These are phyloP conservation scores for Rhodotorula toruloides DNA, from an alignment of 768 basidiomycete species.

Conservation along the genomic window DNA sequence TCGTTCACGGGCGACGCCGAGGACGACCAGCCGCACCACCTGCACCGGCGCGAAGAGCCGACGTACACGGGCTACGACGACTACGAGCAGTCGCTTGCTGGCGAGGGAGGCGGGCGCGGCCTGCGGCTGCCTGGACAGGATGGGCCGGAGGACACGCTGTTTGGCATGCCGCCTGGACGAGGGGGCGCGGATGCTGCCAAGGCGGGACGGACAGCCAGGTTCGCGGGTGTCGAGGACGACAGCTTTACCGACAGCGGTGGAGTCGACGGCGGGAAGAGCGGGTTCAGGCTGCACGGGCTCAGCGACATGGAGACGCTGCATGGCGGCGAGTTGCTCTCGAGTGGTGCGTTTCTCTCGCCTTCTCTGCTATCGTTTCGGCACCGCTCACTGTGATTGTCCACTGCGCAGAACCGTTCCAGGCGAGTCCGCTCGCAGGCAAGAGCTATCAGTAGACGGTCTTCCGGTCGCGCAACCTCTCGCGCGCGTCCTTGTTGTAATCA, in stretches of 20 bases:
- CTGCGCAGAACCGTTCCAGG: conserved; percentile 33
- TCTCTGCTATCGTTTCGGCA: background rate
- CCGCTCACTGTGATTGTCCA: too few species aligned
- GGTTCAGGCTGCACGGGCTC: conserved; percentile 30
- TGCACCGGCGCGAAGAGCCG: background rate
- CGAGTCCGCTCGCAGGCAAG: conserved; percentile 31
- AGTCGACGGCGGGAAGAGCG: conserved; percentile 10
- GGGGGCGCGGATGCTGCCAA: background rate
- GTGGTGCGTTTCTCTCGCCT: conserved; percentile 8
- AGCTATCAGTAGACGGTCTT: background rate
- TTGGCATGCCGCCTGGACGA: conserved; percentile 27
- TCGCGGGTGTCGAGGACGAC: conserved; percentile 14
- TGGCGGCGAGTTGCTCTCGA: conserved; percentile 37
- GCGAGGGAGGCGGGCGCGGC: conserved; percentile 1
- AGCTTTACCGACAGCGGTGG: conserved; percentile 19
- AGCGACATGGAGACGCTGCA: conserved; percentile 40
- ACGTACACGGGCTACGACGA: conserved; percentile 3
- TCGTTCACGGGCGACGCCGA: conserved; percentile 10
- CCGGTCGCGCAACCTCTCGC: too few species aligned
- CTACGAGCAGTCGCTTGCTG: background rate
- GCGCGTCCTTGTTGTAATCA: too few species aligned
- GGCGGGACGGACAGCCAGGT: background rate
- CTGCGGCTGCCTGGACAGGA: conserved; percentile 29
- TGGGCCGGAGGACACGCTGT: conserved; percentile 41
- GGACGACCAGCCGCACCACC: background rate